Conservation (phyloP, 1,284 basidiomycete species). For the Malassezia pachydermatis region DNA sequence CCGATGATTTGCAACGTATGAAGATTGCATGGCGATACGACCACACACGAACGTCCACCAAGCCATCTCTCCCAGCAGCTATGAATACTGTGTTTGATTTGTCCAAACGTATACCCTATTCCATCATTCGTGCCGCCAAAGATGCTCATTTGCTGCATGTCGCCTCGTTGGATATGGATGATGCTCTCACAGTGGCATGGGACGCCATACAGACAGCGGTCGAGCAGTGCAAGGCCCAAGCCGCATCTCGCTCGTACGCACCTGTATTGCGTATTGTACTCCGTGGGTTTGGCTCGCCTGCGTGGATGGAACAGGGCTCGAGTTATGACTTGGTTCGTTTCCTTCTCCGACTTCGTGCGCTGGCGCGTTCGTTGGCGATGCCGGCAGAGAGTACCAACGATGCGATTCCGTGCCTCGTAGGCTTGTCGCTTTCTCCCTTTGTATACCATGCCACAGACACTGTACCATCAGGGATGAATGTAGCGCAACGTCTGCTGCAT, state of each 20-base stretch:
- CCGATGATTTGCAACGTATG: slow-evolving; percentile 22
- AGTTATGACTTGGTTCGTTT: slow-evolving; percentile 25
- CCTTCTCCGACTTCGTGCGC: slow-evolving; percentile 24
- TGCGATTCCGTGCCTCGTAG: slow-evolving; percentile 26
- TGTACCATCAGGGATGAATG: slow-evolving; percentile 5
- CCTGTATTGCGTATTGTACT: slow-evolving; percentile 32
- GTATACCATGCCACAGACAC: slow-evolving; percentile 2
- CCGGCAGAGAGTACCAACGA: slow-evolving; percentile 7
- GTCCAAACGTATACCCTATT: slow-evolving; percentile 48
- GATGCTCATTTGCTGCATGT: background rate
- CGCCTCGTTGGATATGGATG: background rate
- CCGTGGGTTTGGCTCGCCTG: slow-evolving; percentile 29
- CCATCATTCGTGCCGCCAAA: background rate
- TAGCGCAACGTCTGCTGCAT: slow-evolving; percentile 26
- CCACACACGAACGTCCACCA: slow-evolving; percentile 53
- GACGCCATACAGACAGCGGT: slow-evolving; percentile 19
- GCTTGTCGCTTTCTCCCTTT: slow-evolving; percentile 23
- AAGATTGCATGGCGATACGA: slow-evolving; percentile 79
- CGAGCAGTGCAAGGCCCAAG: slow-evolving; percentile 9
- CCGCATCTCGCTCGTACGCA: slow-evolving; percentile 3
- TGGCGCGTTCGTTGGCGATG: slow-evolving; percentile 27
- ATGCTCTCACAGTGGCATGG: slow-evolving; percentile 21
- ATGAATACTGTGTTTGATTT: slow-evolving; percentile 59
- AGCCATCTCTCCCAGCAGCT: background rate
- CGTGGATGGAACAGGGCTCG: slow-evolving; percentile 18